These are phyloP conservation scores for Aspergillus cavernicola DNA, from an alignment of 495 filamentous ascomycete genomes.

Conservation along the genomic window DNA sequence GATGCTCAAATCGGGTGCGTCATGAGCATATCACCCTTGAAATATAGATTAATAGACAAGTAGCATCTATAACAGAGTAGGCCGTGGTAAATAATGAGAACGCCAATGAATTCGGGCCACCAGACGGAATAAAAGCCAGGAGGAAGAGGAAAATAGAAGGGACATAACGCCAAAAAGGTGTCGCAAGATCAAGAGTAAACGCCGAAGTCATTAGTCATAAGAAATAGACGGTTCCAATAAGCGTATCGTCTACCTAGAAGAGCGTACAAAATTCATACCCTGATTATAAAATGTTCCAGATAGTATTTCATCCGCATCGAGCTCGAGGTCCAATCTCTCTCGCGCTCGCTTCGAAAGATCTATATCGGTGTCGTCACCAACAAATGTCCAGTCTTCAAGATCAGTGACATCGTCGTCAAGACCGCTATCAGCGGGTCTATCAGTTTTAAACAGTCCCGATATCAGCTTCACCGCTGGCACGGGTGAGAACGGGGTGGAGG, in stretches of 20 bases:
- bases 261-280: not conserved
- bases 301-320: constrained; percentile 19
- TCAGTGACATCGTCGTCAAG: constrained; percentile 49
- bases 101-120: not conserved
- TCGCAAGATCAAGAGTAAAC: too few species aligned
- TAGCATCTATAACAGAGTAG: not conserved
- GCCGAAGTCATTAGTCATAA: not conserved
- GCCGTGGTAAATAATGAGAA: not conserved
- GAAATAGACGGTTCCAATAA: not conserved
- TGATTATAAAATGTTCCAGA: not conserved
- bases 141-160: not conserved
- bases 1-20: not conserved
- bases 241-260: not conserved
- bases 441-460: too few species aligned
- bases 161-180: not conserved
- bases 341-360: constrained; percentile 46
- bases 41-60: not conserved
- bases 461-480: constrained; percentile 37
- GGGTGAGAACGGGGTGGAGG: constrained; percentile 41
- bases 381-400: constrained; percentile 68
- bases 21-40: not conserved
- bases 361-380: constrained; percentile 61
- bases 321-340: constrained; percentile 30
- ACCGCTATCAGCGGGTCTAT: too few species aligned
- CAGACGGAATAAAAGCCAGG: not conserved